Evolutionary conservation across 257 asterid species (phyloP).

Genomic region (Euphrasia confusa): DNA sequence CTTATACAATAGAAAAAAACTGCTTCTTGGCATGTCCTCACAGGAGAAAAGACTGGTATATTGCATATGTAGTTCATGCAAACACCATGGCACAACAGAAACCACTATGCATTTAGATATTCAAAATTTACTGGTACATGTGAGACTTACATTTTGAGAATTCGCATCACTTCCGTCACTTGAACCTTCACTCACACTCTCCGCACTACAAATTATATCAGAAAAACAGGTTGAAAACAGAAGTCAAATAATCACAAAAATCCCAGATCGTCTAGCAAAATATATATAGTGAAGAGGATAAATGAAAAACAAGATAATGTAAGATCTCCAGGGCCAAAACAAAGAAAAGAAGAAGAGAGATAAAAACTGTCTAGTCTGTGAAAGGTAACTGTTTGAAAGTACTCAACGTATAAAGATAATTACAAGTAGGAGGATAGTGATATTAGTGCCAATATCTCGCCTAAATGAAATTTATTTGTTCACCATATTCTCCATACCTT

Average conservation of each 20-base stretch:
- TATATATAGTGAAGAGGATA: neutral
- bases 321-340: neutral
- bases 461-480: slow-evolving; percentile 7
- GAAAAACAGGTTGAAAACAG: slow-evolving; percentile 11
- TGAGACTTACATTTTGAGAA: slow-evolving; percentile 74
- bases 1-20: neutral
- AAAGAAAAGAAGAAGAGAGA: neutral
- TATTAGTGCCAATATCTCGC: neutral
- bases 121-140: neutral
- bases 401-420: no score
- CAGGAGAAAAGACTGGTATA: neutral
- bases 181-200: slow-evolving; percentile 83
- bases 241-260: slow-evolving; percentile 14
- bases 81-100: neutral
- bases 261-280: neutral
- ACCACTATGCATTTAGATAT: neutral
- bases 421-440: no score
- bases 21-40: neutral
- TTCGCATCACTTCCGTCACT: slow-evolving; percentile 86
- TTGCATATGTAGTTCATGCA: neutral
- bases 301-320: neutral
- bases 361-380: neutral
- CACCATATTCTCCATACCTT: slow-evolving; percentile 42
- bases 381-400: no score
- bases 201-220: slow-evolving; percentile 58